Base-by-base conservation (phyloP, 768 basidiomycete species). In the Lepiota brunneoincarnata region DNA sequence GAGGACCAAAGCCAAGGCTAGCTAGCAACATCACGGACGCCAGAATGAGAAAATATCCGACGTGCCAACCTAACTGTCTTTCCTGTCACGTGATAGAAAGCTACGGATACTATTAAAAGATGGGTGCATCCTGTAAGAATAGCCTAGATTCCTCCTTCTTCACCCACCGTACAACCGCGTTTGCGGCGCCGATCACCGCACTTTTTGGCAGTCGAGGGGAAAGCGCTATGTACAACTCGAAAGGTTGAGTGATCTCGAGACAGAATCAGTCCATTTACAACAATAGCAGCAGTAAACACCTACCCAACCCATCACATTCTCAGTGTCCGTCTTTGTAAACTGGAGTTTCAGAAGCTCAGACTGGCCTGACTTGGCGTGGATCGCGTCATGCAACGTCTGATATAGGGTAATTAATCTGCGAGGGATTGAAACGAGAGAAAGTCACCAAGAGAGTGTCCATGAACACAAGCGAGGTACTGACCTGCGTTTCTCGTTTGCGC, bases 291-390 rank as follows among this genome's bases (percentile, higher is more conserved):
- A 42, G 51, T 38, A 45, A 36, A 45, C 15, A 67, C 89, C 53
- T 66, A 98, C 95, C 96, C 97, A 98, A 41, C 93, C 96, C 76
- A 98, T 82, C 23, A 96, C 84, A 51, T 86, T 86, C 72, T 98
- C 97, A 41, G 84, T 82, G 51, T 89, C 85, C 0, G 93, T 93
- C 6, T 84, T 82, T 11, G 96, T 75, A 64, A 91, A 97, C 58
- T 96, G 89, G 56, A 98, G 70, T 69, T 94, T 95, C 58, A 96
- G 74, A 0, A 88, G 79, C 2, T 81, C 80, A 49, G 83, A 83
- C 62, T 93, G 91, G 1, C 90, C 87, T 0, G 93, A 93, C 61
- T 89, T 89, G 6, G 89, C 90, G 63, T 98, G 96, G 15, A 99
- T 86, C 0, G 86, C 82, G 61, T 98, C 94, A 62, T 95, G 88